A percentile compares a stretch with the other conserved stretches of the same genome.
These are phyloP conservation scores for Ganoderma resinaceum DNA, from an alignment of 1,284 basidiomycete species.

Conservation along the genomic window DNA sequence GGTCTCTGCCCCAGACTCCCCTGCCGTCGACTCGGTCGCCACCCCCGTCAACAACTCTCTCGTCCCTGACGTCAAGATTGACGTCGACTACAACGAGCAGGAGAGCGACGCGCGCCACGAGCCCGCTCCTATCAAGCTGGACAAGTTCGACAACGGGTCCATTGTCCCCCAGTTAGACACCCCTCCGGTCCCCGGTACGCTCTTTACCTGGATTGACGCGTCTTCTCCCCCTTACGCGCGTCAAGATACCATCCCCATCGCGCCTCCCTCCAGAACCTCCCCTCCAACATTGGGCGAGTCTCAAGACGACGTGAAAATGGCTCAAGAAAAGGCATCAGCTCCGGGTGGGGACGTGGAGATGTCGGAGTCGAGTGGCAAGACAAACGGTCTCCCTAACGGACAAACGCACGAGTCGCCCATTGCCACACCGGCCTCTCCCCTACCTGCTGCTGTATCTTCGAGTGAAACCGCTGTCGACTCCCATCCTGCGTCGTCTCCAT, in stretches of 20 bases:
- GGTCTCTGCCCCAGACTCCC: constrained; percentile 48
- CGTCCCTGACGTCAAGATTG: constrained; percentile 62
- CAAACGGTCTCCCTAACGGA: constrained; percentile 43
- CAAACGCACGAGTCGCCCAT: constrained; percentile 44
- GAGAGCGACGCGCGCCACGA: constrained; percentile 72
- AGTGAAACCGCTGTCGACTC: constrained; percentile 46
- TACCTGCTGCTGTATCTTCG: constrained; percentile 40
- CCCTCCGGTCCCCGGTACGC: constrained; percentile 58
- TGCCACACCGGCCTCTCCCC: constrained; percentile 42
- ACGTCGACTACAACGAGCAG: constrained; percentile 63
- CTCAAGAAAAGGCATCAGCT: constrained; percentile 41
- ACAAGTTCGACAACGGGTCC: constrained; percentile 50
- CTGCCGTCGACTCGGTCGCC: constrained; percentile 59
- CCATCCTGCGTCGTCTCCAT: constrained; percentile 48
- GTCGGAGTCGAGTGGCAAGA: constrained; percentile 47
- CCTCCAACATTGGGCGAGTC: constrained; percentile 54
- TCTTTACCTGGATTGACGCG: constrained; percentile 22
- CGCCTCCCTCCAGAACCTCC: constrained; percentile 53
- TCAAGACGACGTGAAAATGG: constrained; percentile 61
- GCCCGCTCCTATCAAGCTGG: constrained; percentile 54
- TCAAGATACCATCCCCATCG: constrained; percentile 54
- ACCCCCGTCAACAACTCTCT: constrained; percentile 61
- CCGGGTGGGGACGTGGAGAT: constrained; percentile 56
- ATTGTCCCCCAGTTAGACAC: constrained; percentile 51
- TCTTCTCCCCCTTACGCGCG: constrained; percentile 23